Conservation (phyloP, 345 rosid genomes). For the Populus simonii region DNA sequence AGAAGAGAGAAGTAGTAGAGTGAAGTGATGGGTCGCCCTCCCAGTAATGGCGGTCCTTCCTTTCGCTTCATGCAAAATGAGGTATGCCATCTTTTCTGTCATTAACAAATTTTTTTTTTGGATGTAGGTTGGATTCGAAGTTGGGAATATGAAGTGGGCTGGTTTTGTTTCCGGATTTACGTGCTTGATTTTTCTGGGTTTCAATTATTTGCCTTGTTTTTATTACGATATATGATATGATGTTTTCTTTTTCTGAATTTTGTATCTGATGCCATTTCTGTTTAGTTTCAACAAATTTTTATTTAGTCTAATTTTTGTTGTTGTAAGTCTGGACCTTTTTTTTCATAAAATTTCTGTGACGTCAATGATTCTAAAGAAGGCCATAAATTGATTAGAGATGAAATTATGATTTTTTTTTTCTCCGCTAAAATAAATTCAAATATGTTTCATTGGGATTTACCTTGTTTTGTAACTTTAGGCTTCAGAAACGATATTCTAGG, state of each 20-base stretch:
- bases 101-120: neutral
- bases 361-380: too few species aligned
- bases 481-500: neutral
- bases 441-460: neutral
- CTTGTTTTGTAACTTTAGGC: neutral
- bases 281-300: neutral
- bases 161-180: neutral
- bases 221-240: neutral
- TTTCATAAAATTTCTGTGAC: neutral
- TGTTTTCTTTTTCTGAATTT: neutral
- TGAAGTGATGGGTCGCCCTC: constrained; percentile 84
- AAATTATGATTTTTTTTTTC: neutral
- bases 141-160: neutral
- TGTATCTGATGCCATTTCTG: neutral
- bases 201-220: neutral
- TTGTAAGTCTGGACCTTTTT: neutral
- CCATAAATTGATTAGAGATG: neutral
- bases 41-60: constrained; percentile 93
- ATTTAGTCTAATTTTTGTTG: neutral
- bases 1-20: neutral
- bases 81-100: constrained; percentile 37
- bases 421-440: neutral
- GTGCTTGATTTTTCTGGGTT: neutral
- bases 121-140: neutral
- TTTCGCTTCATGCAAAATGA: constrained; percentile 76